Base-by-base conservation (phyloP, 208 protist genomes). In the Porcisia deanei region DNA sequence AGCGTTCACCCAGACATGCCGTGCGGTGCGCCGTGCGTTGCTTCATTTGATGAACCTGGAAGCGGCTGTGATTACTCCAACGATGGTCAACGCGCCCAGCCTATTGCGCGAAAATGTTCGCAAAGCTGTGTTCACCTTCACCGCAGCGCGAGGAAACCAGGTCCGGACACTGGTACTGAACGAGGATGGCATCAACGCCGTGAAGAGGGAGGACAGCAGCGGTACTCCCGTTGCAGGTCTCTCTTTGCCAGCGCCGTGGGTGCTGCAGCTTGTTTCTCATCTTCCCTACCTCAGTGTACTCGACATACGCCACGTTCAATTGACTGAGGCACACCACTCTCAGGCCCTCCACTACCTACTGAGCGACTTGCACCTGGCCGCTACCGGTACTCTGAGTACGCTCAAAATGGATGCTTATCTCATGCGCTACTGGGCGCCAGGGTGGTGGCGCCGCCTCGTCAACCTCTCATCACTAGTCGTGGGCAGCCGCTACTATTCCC, bases 281-380 rank as follows among this genome's bases (percentile, higher is more conserved):
- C 65, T 94, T 73, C 84, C 88, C 0, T 73, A 78, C 20, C 81
- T 97, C 14, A 82, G 76, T 18, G 75, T 59, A 59, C 83, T 97
- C 34, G 93, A 97, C 61, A 43, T 97, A 16, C 87, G 93, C 30
- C 89, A 92, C n/a, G 91, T 95, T 43, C 71, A 53, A 58, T 91
- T 89, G 84, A 68, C 30, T 22, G 83, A 68, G 52, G 52, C 65
- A 41, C 34, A 9, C 16, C 43, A 60, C 52, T 85, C 73, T 7
- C 82, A 70, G 37, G 66, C 63, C 30, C 45, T 77, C 60, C 71
- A 77, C 55, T 76, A 85, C 71, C 85, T 97, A n/a, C 86, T 97
- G 37, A 85, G 78, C 39, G 93, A 95, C 78, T 75, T 97, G 9
- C 76, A 95, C 81, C 65, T 94, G 54, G 85, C 85, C n/a, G 85